phyloP scores from a whole-genome alignment of 495 filamentous ascomycete genomes.

The Evansstolkia leycettana region DNA sequence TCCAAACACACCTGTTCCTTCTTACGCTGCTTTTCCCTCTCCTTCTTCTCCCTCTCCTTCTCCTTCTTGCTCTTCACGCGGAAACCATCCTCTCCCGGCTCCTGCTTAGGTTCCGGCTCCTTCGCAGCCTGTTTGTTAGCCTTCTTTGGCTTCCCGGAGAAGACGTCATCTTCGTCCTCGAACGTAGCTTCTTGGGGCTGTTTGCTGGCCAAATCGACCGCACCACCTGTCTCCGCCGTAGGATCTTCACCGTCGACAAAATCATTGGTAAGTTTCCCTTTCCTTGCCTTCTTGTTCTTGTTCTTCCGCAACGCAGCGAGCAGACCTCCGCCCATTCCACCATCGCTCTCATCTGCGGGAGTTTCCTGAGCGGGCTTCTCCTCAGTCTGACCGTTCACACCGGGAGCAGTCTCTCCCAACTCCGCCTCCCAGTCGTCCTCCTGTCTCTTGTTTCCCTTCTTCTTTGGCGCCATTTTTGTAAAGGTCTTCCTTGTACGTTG shows the following conservation, averaged over 20 bases:
- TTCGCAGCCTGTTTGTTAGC: constrained; percentile 13
- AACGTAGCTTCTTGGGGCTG: constrained; percentile 73
- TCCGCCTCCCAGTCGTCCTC: constrained; percentile 95
- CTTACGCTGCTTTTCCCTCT: constrained; percentile 86
- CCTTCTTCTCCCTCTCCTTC: constrained; percentile 91
- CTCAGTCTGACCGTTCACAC: constrained; percentile 34
- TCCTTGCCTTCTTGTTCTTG: constrained; percentile 85
- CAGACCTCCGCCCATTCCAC: constrained; percentile 48
- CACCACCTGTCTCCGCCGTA: constrained; percentile 23
- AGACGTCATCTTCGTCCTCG: constrained; percentile 74
- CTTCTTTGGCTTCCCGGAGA: constrained; percentile 53
- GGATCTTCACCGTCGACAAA: constrained; percentile 62
- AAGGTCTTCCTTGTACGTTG: not conserved
- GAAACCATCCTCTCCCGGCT: constrained; percentile 48
- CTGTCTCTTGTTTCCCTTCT: constrained; percentile 80
- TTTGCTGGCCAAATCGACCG: constrained; percentile 47
- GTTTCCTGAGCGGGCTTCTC: constrained; percentile 29
- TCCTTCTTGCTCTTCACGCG: constrained; percentile 86
- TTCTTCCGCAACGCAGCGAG: constrained; percentile 84
- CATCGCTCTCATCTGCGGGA: constrained; percentile 40
- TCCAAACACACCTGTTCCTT: constrained; percentile 60
- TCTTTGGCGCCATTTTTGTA: constrained; percentile 72
- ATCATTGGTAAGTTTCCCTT: constrained; percentile 61
- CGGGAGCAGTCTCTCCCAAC: constrained; percentile 63
- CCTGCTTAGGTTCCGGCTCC: constrained; percentile 31